Conservation (phyloP, 805 yeast species). For the Candida argentea region DNA sequence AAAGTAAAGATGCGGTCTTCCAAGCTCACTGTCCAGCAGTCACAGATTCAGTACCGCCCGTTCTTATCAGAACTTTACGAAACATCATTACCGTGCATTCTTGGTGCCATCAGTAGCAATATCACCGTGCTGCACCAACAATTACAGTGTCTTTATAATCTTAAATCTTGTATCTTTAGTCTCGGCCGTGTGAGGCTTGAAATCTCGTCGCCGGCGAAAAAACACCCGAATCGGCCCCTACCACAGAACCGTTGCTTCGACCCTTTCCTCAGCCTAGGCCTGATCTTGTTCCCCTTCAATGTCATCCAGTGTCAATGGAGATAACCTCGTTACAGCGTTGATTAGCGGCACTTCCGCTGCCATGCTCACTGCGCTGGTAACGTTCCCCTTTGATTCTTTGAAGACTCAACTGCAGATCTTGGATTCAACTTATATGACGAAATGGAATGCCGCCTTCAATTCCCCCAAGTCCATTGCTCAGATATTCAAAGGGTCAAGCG, state of each 20-base stretch:
- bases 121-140: too few species aligned
- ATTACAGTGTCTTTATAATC: too few species aligned
- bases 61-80: too few species aligned
- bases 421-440: slow-evolving; percentile 27
- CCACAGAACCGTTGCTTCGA: neutral
- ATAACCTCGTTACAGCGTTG: slow-evolving; percentile 45
- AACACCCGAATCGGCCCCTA: neutral
- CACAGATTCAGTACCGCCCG: too few species aligned
- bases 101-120: too few species aligned
- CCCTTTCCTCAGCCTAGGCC: neutral
- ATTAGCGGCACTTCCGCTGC: slow-evolving; percentile 56
- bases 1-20: too few species aligned
- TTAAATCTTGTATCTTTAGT: too few species aligned
- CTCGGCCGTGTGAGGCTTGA: too few species aligned
- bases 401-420: slow-evolving; percentile 58
- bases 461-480: slow-evolving; percentile 24
- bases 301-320: slow-evolving; percentile 3
- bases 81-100: too few species aligned
- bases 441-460: slow-evolving; percentile 25
- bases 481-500: slow-evolving; percentile 53
- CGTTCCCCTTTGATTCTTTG: slow-evolving; percentile 64
- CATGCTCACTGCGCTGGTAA: slow-evolving; percentile 47
- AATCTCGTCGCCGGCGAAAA: too few species aligned
- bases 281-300: neutral
- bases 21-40: too few species aligned